Evolutionary conservation across 768 basidiomycete genomes (phyloP).

Genomic region (Tylopilus cervinicoccineus): DNA sequence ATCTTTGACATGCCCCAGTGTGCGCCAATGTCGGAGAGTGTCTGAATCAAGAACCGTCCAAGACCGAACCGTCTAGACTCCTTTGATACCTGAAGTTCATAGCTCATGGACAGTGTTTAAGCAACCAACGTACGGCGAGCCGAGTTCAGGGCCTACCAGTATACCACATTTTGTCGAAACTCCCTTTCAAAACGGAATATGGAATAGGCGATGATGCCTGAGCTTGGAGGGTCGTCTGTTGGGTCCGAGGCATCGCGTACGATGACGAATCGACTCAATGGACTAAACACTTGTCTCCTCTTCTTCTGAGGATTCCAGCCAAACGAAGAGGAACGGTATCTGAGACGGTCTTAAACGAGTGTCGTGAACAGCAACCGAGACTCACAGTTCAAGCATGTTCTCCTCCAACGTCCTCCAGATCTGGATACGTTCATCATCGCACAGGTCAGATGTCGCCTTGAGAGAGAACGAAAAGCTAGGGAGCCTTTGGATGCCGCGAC

Average conservation of each 20-base stretch:
- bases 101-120: conserved; percentile 40
- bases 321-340: conserved; percentile 54
- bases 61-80: conserved; percentile 48
- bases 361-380: conserved; percentile 1
- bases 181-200: conserved; percentile 79
- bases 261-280: conserved; percentile 57
- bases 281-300: conserved; percentile 55
- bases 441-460: conserved; percentile 31
- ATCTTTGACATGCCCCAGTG: conserved; percentile 62
- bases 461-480: conserved; percentile 24
- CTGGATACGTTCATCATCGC: conserved; percentile 32
- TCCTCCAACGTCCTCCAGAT: conserved; percentile 51
- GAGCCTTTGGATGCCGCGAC: background rate
- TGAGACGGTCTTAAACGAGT: conserved; percentile 23
- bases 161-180: conserved; percentile 53
- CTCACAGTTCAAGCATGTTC: conserved; percentile 53
- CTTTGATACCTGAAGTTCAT: conserved; percentile 66
- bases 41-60: conserved; percentile 51
- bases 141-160: conserved; percentile 51
- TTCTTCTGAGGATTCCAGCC: conserved; percentile 63
- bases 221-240: conserved; percentile 15
- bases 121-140: background rate
- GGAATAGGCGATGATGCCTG: conserved; percentile 35
- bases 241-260: conserved; percentile 21
- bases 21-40: conserved; percentile 46